These are phyloP conservation scores for Yamadazyma sp. DNA, from an alignment of 1,139 yeast species.

Conservation along the genomic window DNA sequence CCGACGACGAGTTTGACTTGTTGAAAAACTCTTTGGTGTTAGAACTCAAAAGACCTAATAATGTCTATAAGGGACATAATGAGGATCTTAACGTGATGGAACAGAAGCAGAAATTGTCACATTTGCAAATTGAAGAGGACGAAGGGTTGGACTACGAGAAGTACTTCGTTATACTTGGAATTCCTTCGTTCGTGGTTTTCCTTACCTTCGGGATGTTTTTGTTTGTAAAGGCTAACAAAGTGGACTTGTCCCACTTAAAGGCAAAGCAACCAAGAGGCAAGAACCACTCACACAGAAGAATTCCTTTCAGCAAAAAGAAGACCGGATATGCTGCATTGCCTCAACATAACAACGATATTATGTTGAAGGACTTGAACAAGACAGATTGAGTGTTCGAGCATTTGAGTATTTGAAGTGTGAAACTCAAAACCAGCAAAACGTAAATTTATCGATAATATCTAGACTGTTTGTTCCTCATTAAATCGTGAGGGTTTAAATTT, in stretches of 20 bases:
- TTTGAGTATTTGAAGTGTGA: no score
- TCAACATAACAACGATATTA: constrained; percentile 22
- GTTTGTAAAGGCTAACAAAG: constrained; percentile 55
- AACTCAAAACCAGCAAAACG: no score
- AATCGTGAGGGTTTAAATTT: no score
- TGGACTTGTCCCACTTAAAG: constrained; percentile 51
- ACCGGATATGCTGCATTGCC: constrained; percentile 28
- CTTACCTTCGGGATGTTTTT: constrained; percentile 63
- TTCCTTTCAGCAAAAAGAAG: constrained; percentile 28
- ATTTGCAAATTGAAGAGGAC: constrained; percentile 45
- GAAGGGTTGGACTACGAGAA: constrained; percentile 64
- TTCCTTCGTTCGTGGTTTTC: constrained; percentile 71
- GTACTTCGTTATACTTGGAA: constrained; percentile 61
- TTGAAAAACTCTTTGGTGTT: constrained; percentile 53
- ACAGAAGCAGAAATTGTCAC: constrained; percentile 31
- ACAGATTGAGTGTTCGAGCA: constrained; percentile 10
- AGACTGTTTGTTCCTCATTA: no score
- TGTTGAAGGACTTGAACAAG: constrained; percentile 13
- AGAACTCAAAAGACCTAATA: constrained; percentile 55
- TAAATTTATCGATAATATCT: no score
- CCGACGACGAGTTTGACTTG: constrained; percentile 65
- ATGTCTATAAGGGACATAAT: constrained; percentile 59
- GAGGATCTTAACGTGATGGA: constrained; percentile 50
- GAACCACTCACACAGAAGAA: constrained; percentile 31
- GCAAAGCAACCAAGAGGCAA: constrained; percentile 46